Conservation (phyloP, 2,329 filamentous ascomycete species). For the Colletotrichum aenigma region DNA sequence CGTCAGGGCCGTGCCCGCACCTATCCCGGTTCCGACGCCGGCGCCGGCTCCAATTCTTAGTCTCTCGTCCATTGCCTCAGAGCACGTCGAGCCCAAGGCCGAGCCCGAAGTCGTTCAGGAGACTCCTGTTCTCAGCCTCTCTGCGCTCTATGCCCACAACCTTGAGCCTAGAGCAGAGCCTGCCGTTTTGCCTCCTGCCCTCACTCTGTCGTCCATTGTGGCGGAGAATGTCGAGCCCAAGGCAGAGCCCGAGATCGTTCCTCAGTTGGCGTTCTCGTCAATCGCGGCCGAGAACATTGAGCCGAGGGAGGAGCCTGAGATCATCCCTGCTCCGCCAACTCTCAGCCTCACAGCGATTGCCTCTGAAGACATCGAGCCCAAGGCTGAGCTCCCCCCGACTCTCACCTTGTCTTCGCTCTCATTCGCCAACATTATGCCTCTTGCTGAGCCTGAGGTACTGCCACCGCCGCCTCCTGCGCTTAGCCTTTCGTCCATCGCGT, state of each 20-base stretch:
- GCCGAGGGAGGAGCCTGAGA: constrained; percentile 37
- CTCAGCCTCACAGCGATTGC: constrained; percentile 38
- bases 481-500: constrained; percentile 35
- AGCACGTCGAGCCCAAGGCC: constrained; percentile 39
- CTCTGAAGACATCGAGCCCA: constrained; percentile 35
- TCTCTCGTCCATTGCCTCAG: constrained; percentile 34
- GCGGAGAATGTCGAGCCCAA: constrained; percentile 34
- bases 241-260: constrained; percentile 24
- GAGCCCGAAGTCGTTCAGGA: constrained; percentile 26
- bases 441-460: constrained; percentile 36
- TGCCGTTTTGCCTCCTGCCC: constrained; percentile 27
- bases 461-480: constrained; percentile 35
- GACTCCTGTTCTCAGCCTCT: constrained; percentile 21
- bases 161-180: constrained; percentile 26
- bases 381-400: constrained; percentile 31
- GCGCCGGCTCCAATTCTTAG: constrained; percentile 26
- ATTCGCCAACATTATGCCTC: constrained; percentile 46
- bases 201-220: constrained; percentile 34
- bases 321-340: constrained; percentile 29
- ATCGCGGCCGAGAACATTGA: constrained; percentile 30
- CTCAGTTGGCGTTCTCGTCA: constrained; percentile 24
- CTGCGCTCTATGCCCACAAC: constrained; percentile 15
- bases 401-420: constrained; percentile 33
- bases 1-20: constrained; percentile 21
- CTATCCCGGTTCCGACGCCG: constrained; percentile 18